Evolutionary conservation across 352 stramenopile genomes (phyloP), one percentile per base, ranked within the genome.

Genomic region (Phytophthora agathidicida): DNA sequence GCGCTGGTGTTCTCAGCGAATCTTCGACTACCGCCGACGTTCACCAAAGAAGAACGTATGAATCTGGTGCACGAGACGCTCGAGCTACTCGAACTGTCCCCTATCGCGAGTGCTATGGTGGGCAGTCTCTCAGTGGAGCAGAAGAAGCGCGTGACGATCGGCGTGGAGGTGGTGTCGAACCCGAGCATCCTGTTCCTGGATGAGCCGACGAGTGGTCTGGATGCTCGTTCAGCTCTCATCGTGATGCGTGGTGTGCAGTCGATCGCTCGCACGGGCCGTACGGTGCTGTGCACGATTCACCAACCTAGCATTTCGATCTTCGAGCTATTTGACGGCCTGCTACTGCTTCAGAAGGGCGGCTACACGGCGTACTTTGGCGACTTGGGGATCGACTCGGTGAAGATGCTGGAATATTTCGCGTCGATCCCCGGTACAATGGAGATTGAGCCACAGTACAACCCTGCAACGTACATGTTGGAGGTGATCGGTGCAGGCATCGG

Each of bases 141-240:
- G 60, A 89, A 93, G 67, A 98, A 98, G 70, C 76, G 92, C 19
- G 69, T 98, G n/a, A 94, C 91, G 8, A 98, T 98, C 47, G 95
- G 80, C n/a, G 81, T 96, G 7, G 91, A 98, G 65, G 75, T 98
- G 23, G 93, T 97, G 6, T 68, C 87, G 4, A 97, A 98, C 61
- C 95, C 95, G 22, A 93, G 92, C 51, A 78, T 99, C 17, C 49
- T 99, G 52, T 97, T 99, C 62, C 56, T 99, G 22, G 94, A 98
- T 43, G 96, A 98, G 48, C 92, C 94, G 0, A 98, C 92, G 0
- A 91, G 71, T 58, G 88, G 90, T 8, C 62, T 98, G 16, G 93
- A 98, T 56, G 76, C 85, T 0, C 86, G 77, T 7, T 87, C 93
- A 28, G 92, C 92, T 9, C 66, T 89, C 27, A 89, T 93, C 37